Percentiles rank a stretch among this genome's conserved stretches.
Conservation (phyloP, 768 basidiomycete genomes). For the Boletus speciosus region DNA sequence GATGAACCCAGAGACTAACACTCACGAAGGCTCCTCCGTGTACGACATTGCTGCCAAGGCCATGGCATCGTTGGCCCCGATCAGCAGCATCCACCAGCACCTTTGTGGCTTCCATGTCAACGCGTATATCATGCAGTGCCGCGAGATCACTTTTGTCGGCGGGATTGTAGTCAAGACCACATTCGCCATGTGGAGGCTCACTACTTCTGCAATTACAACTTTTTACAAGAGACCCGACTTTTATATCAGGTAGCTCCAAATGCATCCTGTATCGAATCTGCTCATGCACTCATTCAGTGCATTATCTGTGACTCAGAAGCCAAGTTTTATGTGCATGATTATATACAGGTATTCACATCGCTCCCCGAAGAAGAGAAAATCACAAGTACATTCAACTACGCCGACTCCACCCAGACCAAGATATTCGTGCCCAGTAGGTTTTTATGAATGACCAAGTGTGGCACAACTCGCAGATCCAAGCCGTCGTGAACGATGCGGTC, state of each 20-base stretch:
- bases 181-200: constrained; percentile 41
- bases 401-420: constrained; percentile 18
- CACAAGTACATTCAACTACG: constrained; percentile 37
- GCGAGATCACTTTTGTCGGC: not conserved
- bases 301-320: constrained; percentile 42
- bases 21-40: constrained; percentile 15
- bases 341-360: constrained; percentile 32
- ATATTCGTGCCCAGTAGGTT: constrained; percentile 23
- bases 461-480: constrained; percentile 7
- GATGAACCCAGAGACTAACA: constrained; percentile 30
- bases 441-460: not conserved
- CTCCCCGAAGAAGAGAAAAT: constrained; percentile 45
- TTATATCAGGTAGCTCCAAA: constrained; percentile 36
- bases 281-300: constrained; percentile 37
- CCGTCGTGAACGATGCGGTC: constrained; percentile 31
- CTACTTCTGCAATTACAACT: constrained; percentile 40
- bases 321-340: not conserved
- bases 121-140: constrained; percentile 19
- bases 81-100: constrained; percentile 1
- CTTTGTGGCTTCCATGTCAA: constrained; percentile 36
- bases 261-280: constrained; percentile 7
- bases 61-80: too few relatives aligned
- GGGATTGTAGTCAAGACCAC: constrained; percentile 24
- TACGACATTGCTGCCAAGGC: constrained; percentile 4
- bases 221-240: constrained; percentile 29